Evolutionary conservation across 1,284 basidiomycete genomes (phyloP).

Genomic region (Gomphus sp.): DNA sequence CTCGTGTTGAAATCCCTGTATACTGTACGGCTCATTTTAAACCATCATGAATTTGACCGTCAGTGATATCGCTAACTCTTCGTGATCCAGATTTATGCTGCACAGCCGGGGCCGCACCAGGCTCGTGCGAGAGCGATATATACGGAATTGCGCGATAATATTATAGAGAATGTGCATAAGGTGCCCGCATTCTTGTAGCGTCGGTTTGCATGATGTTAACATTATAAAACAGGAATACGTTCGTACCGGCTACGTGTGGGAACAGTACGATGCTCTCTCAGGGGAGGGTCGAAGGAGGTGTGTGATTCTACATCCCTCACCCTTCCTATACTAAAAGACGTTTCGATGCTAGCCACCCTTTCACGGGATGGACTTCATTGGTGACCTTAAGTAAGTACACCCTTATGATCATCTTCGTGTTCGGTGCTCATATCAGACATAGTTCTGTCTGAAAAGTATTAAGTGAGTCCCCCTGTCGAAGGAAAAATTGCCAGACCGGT

Average conservation of each 20-base stretch:
- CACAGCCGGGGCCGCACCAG: slow-evolving; percentile 74
- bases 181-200: slow-evolving; percentile 28
- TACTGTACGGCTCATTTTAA: slow-evolving; percentile 37
- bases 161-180: slow-evolving; percentile 82
- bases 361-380: slow-evolving; percentile 89
- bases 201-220: slow-evolving; percentile 6
- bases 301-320: slow-evolving; percentile 19
- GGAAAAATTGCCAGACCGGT: background rate
- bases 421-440: background rate
- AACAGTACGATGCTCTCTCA: slow-evolving; percentile 82
- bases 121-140: slow-evolving; percentile 71
- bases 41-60: background rate
- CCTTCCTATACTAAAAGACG: slow-evolving; percentile 8
- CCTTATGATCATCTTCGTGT: background rate
- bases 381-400: slow-evolving; percentile 59
- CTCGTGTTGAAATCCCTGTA: slow-evolving; percentile 71
- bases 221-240: slow-evolving; percentile 65
- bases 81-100: slow-evolving; percentile 61
- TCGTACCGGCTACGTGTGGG: slow-evolving; percentile 91
- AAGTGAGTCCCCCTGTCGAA: background rate
- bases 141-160: slow-evolving; percentile 65
- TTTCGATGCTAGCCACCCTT: slow-evolving; percentile 58
- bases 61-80: background rate
- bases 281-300: slow-evolving; percentile 81
- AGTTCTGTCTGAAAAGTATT: slow-evolving; percentile 40